A percentile compares a stretch with the other conserved stretches of the same genome.
Conservation (phyloP, 495 filamentous ascomycete species). For the Achaetomiella virescens region DNA sequence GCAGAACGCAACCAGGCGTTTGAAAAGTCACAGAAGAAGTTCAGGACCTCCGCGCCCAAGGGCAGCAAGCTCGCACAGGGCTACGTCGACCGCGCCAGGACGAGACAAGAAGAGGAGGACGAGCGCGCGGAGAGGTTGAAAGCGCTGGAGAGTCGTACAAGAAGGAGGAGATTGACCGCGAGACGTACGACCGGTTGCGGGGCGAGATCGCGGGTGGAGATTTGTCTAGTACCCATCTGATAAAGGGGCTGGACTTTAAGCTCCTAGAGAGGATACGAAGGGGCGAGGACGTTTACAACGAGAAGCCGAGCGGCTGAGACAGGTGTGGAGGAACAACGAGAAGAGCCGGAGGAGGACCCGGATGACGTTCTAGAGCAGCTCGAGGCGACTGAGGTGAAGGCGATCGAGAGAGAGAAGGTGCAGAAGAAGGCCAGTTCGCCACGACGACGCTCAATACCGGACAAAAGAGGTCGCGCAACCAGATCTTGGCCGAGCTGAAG, state of each 20-base stretch:
- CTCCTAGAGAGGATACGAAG: constrained; percentile 65
- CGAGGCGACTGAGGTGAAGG: constrained; percentile 56
- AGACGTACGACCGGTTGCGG: constrained; percentile 64
- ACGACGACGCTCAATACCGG: constrained; percentile 53
- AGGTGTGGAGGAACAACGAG: constrained; percentile 23
- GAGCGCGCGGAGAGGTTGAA: constrained; percentile 60
- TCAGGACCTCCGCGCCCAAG: constrained; percentile 72
- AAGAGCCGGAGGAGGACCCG: constrained; percentile 40
- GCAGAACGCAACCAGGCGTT: constrained; percentile 62
- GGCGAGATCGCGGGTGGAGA: constrained; percentile 80
- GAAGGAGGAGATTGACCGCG: constrained; percentile 70
- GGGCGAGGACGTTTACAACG: constrained; percentile 63
- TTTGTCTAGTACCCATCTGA: constrained; percentile 68
- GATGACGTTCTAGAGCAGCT: constrained; percentile 76
- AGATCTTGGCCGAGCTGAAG: constrained; percentile 76
- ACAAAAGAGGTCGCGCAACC: constrained; percentile 69
- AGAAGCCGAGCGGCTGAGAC: constrained; percentile 22
- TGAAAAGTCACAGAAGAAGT: constrained; percentile 57
- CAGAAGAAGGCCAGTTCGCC: constrained; percentile 69
- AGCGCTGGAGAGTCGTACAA: constrained; percentile 76
- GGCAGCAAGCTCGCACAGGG: constrained; percentile 72
- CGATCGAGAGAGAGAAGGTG: constrained; percentile 50
- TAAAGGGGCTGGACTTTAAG: constrained; percentile 86
- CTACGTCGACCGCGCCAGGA: constrained; percentile 76
- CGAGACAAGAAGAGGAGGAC: constrained; percentile 48